Conservation (phyloP, 441 rosid genomes). For the Euphorbia neoarborescens region DNA sequence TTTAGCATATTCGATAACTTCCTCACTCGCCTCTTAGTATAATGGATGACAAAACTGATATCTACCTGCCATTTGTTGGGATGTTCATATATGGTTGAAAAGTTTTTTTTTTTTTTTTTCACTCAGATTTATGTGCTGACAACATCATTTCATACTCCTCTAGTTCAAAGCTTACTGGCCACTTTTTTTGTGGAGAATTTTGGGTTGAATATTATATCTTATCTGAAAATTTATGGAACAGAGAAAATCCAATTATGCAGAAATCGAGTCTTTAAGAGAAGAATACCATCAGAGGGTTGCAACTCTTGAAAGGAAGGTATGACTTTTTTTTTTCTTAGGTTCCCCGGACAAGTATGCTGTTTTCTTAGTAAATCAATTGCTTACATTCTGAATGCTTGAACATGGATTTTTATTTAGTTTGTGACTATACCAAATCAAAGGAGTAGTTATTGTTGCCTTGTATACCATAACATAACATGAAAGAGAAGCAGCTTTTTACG, state of each 20-base stretch:
- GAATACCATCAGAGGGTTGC: constrained; percentile 97
- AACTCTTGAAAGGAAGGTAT: constrained; percentile 88
- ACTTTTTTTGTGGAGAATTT: background rate
- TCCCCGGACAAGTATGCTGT: constrained; percentile 1
- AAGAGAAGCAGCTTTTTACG: background rate
- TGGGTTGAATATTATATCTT: constrained; percentile 13
- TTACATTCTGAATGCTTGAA: background rate
- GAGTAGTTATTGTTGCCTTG: background rate
- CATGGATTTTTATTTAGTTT: background rate
- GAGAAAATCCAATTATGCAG: constrained; percentile 86
- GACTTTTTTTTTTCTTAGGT: background rate
- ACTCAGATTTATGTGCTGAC: background rate
- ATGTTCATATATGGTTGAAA: background rate
- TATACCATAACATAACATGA: background rate
- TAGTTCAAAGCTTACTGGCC: constrained; percentile 1
- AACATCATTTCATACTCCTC: background rate
- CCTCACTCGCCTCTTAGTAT: background rate
- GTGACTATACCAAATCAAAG: background rate
- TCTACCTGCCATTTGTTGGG: background rate
- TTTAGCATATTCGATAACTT: background rate
- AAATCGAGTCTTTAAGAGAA: constrained; percentile 89
- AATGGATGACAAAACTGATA: background rate
- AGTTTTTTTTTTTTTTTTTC: background rate
- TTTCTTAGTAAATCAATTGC: background rate
- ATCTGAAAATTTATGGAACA: constrained; percentile 35